phyloP scores from a whole-genome alignment of 1,284 basidiomycete species.

The Puccinia polysora region DNA sequence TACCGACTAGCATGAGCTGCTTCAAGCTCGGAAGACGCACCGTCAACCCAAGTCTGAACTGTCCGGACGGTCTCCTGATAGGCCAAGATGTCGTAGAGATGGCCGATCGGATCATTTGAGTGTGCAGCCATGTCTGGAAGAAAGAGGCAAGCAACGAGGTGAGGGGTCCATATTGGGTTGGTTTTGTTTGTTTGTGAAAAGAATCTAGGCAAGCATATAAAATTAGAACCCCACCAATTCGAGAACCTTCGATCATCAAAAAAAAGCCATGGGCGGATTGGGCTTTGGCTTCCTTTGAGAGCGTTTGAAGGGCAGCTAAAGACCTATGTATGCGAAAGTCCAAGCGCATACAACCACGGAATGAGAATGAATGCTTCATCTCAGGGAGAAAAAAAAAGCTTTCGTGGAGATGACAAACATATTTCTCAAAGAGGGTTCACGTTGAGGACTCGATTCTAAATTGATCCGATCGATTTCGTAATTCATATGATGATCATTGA shows the following conservation, averaged over 20 bases:
- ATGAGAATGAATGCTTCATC: too few relatives aligned
- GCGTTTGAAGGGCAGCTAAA: constrained; percentile 39
- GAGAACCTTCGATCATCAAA: constrained; percentile 48
- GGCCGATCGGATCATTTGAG: constrained; percentile 51
- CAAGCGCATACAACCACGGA: too few relatives aligned
- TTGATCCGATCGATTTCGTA: constrained; percentile 47
- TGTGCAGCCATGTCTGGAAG: constrained; percentile 48
- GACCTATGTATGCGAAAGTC: constrained; percentile 23
- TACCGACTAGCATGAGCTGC: neutral
- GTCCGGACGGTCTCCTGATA: constrained; percentile 53
- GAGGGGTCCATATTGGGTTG: neutral
- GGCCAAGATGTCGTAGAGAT: constrained; percentile 53
- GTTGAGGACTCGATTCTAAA: constrained; percentile 29
- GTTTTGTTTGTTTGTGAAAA: neutral
- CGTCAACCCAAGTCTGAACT: constrained; percentile 51
- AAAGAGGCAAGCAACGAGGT: neutral
- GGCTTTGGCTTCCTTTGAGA: constrained; percentile 34
- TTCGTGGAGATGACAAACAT: too few relatives aligned
- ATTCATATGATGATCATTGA: constrained; percentile 46
- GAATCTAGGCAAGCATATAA: neutral
- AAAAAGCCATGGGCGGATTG: constrained; percentile 47
- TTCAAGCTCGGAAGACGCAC: neutral
- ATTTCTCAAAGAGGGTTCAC: constrained; percentile 46
- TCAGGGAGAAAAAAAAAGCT: too few relatives aligned
- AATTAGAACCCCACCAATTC: constrained; percentile 28